phyloP scores from a whole-genome alignment of 2,329 filamentous ascomycete genomes.

The Trichoderma koningiopsis region DNA sequence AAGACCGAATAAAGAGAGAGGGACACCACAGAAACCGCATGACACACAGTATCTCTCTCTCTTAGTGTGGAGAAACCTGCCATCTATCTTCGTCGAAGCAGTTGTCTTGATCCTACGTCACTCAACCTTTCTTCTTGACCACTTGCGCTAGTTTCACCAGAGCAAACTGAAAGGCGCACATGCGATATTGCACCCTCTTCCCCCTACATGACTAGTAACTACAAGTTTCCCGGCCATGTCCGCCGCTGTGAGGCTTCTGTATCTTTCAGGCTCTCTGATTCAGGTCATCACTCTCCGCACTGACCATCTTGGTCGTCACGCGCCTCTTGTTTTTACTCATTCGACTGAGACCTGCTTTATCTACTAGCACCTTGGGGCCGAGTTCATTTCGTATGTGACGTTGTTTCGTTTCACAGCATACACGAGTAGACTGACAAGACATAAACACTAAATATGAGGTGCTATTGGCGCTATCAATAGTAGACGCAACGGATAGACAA shows the following conservation, averaged over 20 bases:
- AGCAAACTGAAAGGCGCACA: neutral
- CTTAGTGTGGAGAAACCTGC: neutral
- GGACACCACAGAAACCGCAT: neutral
- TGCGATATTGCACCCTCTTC: neutral
- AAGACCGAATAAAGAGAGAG: neutral
- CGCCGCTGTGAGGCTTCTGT: neutral
- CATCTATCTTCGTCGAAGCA: too few relatives aligned
- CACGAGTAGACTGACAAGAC: neutral
- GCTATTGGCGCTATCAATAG: neutral
- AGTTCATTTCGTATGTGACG: neutral
- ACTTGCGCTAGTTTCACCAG: neutral
- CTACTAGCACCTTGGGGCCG: neutral
- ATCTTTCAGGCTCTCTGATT: neutral
- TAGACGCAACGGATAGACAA: too few relatives aligned
- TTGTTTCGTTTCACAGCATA: neutral
- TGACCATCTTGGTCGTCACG: neutral
- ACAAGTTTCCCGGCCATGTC: neutral
- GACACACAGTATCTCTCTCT: neutral
- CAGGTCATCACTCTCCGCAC: neutral
- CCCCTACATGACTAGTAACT: neutral
- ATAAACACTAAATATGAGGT: neutral
- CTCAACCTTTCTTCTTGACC: neutral
- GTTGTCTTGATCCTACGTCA: neutral
- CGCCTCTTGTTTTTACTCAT: neutral
- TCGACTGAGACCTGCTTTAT: neutral